Conservation (phyloP, 768 basidiomycete genomes). For the Mycena vitilis region DNA sequence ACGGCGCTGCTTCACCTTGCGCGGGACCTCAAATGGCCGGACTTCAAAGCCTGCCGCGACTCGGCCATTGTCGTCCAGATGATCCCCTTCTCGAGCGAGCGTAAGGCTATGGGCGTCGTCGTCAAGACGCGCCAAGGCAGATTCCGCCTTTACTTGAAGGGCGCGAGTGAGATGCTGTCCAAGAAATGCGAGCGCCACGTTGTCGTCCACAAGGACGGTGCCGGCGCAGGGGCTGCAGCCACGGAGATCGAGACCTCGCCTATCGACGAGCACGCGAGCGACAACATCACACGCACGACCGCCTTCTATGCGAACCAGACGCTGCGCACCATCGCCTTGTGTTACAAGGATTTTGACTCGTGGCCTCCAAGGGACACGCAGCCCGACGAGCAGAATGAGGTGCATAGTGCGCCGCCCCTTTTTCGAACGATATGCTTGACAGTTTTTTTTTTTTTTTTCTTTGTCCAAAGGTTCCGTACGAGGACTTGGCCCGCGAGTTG, state of each 20-base stretch:
- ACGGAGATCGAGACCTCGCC: slow-evolving; percentile 62
- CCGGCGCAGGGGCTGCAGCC: slow-evolving; percentile 37
- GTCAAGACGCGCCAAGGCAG: slow-evolving; percentile 65
- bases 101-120: slow-evolving; percentile 96
- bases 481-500: slow-evolving; percentile 74
- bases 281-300: slow-evolving; percentile 92
- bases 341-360: slow-evolving; percentile 85
- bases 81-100: slow-evolving; percentile 93
- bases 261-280: slow-evolving; percentile 75
- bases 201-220: slow-evolving; percentile 61
- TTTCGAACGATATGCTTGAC: slow-evolving; percentile 12
- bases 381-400: slow-evolving; percentile 63
- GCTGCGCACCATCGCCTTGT: slow-evolving; percentile 92
- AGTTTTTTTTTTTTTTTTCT: too few species aligned
- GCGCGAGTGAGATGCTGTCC: slow-evolving; percentile 92
- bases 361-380: slow-evolving; percentile 81
- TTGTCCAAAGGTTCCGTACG: slow-evolving; percentile 68
- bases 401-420: slow-evolving; percentile 43
- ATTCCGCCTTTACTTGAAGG: slow-evolving; percentile 87
- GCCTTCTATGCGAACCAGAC: slow-evolving; percentile 98
- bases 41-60: slow-evolving; percentile 77
- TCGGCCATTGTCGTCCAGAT: slow-evolving; percentile 76
- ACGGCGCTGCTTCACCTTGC: slow-evolving; percentile 90
- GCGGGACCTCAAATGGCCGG: slow-evolving; percentile 80
- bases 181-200: slow-evolving; percentile 82